phyloP scores from a whole-genome alignment of 805 yeast genomes.

The Cyberlindnera misumaiensis region DNA sequence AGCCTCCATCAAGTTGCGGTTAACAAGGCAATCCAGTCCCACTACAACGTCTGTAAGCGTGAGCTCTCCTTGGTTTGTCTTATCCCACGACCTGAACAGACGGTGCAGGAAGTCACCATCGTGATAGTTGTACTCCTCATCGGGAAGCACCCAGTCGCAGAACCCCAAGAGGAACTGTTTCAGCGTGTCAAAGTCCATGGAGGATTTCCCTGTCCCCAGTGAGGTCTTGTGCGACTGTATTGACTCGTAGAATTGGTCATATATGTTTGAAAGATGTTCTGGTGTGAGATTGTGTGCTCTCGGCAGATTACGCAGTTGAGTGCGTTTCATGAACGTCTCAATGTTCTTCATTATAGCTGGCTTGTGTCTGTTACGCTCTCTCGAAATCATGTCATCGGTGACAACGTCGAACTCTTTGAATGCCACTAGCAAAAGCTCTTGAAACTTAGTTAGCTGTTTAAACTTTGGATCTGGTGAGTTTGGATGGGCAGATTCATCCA shows the following conservation, averaged over 20 bases:
- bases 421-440: constrained; percentile 83
- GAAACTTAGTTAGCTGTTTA: constrained; percentile 73
- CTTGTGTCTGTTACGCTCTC: constrained; percentile 63
- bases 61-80: constrained; percentile 45
- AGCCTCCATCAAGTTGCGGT: constrained; percentile 69
- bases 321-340: constrained; percentile 84
- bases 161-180: constrained; percentile 68
- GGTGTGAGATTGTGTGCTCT: constrained; percentile 54
- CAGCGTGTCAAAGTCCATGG: constrained; percentile 71
- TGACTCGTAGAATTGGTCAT: constrained; percentile 78
- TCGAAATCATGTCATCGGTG: constrained; percentile 65
- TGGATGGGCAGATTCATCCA: constrained; percentile 78
- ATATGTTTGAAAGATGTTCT: constrained; percentile 60
- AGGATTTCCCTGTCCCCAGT: constrained; percentile 48
- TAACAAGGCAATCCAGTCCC: constrained; percentile 66
- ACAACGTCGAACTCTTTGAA: constrained; percentile 83
- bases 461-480: constrained; percentile 56
- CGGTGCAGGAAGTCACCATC: constrained; percentile 48
- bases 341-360: constrained; percentile 78
- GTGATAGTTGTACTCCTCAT: constrained; percentile 30
- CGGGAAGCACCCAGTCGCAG: constrained; percentile 63
- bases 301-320: constrained; percentile 83
- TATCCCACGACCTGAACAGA: constrained; percentile 67
- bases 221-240: constrained; percentile 57
- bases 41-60: constrained; percentile 61